Base-by-base conservation (phyloP, 2,329 filamentous ascomycete species). In the Calycina marina region DNA sequence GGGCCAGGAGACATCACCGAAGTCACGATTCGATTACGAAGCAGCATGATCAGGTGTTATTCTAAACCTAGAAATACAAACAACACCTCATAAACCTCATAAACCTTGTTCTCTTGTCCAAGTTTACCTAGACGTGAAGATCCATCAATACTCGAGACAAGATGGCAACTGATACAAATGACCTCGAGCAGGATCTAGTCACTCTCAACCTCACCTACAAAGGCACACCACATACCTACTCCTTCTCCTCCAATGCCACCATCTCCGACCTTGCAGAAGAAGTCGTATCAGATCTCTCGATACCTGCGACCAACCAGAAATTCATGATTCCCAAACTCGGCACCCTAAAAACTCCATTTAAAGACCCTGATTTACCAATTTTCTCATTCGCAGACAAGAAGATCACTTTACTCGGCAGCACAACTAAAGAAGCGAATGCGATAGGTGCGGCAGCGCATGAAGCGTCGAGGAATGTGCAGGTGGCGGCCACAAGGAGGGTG, bases 231-330 rank as follows among this genome's bases (percentile, higher is more conserved):
- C 60, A 65, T 43, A 57, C 55, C 6, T 53, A 68, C 35, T 46
- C 55, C 4, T 58, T 70, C 31, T 50, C 56, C 5, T 43, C 55
- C 10, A 56, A 60, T 37, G 60, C 63, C 12, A 69, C 64, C 4
- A 55, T 72, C 27, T 45, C 56, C 34, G 73, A 79, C 45, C 67
- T 83, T 22, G 74, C 73, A 27, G 52, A 62, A 30, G 59, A 65
- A 39, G 69, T 82, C 43, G 60, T 67, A 35, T 51, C 57, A 26
- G 52, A 56, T 3, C 62, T 81, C 32, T 64, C 62, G 30, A 70
- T 83, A 33, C 75, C 77, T 0, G 38, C 57, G 20, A 51, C 60
- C 6, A 73, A 81, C 53, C 77, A 82, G 48, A 83, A 83, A 51
- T 65, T 79, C 50, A 62, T 82, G 42, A 63, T 72, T 10, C 64